Evolutionary conservation across 192 early-diverging fungal species (phyloP).

Genomic region (Chytriomyces hyalinus): DNA sequence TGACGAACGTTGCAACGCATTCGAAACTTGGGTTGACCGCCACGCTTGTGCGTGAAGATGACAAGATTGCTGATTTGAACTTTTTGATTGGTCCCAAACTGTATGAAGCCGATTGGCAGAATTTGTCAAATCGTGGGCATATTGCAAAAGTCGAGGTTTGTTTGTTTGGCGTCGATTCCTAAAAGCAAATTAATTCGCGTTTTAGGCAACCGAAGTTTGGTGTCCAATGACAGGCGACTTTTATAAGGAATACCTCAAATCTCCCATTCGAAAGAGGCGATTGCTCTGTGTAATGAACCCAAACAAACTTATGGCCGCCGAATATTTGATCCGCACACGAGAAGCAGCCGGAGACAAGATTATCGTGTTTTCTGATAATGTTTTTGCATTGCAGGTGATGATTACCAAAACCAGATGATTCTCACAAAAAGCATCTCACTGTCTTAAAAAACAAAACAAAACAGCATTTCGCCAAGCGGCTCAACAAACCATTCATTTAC

Average conservation of each 20-base stretch:
- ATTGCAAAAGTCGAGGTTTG: conserved; percentile 82
- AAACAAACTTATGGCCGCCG: conserved; percentile 92
- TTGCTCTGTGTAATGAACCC: conserved; percentile 97
- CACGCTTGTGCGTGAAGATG: conserved; percentile 97
- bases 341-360: conserved; percentile 94
- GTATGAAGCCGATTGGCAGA: conserved; percentile 99
- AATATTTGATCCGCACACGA: conserved; percentile 93
- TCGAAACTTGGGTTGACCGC: conserved; percentile 97
- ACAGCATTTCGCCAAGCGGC: conserved; percentile 76
- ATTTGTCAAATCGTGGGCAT: conserved; percentile 91
- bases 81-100: conserved; percentile 99
- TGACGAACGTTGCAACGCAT: conserved; percentile 92
- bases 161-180: neutral
- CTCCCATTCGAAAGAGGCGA: conserved; percentile 49
- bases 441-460: neutral
- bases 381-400: conserved; percentile 80
- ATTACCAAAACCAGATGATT: neutral
- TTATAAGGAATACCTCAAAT: conserved; percentile 78
- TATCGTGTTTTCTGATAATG: conserved; percentile 99
- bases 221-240: conserved; percentile 97
- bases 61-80: conserved; percentile 98
- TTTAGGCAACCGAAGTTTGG: conserved; percentile 89
- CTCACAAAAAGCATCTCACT: neutral
- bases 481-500: conserved; percentile 87
- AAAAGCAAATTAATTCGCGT: neutral